Evolutionary conservation across 805 yeast species (phyloP).

Genomic region (Ogataea paradorogensis): DNA sequence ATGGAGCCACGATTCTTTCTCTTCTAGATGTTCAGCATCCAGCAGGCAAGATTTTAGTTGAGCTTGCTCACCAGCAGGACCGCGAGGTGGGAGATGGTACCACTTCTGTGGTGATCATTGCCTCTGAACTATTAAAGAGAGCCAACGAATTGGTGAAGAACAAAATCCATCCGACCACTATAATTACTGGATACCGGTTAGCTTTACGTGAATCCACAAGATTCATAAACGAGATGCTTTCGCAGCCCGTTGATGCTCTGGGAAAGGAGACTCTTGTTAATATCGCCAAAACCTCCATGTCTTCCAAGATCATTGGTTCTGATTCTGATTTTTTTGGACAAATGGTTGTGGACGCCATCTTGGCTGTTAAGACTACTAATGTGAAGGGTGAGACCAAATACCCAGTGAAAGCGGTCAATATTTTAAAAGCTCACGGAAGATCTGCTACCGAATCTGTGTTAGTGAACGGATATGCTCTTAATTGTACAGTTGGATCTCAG

Average conservation of each 20-base stretch:
- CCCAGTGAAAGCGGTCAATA: constrained; percentile 96
- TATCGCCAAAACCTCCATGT: constrained; percentile 96
- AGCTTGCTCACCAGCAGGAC: constrained; percentile 97
- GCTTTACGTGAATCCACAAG: constrained; percentile 89
- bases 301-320: constrained; percentile 91
- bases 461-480: constrained; percentile 91
- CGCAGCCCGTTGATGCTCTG: constrained; percentile 72
- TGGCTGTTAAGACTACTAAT: constrained; percentile 90
- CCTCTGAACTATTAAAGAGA: constrained; percentile 84
- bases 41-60: constrained; percentile 95
- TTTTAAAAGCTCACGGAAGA: constrained; percentile 95
- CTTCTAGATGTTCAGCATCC: constrained; percentile 97
- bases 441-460: constrained; percentile 82
- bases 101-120: constrained; percentile 94
- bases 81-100: constrained; percentile 99
- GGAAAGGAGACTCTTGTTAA: constrained; percentile 83
- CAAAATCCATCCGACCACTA: constrained; percentile 96
- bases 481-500: constrained; percentile 96
- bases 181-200: constrained; percentile 92
- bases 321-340: constrained; percentile 87
- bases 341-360: constrained; percentile 92
- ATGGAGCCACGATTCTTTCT: constrained; percentile 94
- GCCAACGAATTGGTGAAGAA: constrained; percentile 93
- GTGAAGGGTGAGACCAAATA: constrained; percentile 84
- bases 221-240: constrained; percentile 80